phyloP scores from a whole-genome alignment of 169 alveolate species.

The Eimeria acervulina region DNA sequence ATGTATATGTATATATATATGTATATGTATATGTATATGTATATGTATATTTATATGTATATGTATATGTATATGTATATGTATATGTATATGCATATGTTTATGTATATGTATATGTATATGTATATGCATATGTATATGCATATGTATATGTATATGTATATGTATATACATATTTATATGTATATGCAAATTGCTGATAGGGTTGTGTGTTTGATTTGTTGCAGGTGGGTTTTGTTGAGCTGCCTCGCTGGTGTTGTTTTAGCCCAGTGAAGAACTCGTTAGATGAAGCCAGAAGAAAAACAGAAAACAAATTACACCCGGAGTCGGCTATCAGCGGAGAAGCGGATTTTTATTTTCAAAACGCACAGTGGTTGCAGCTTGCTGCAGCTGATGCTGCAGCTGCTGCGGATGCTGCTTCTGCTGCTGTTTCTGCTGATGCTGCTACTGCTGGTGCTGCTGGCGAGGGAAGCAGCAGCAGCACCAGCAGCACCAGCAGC shows the following conservation, averaged over 20 bases:
- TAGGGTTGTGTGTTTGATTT: too few relatives aligned
- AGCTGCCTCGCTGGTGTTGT: conserved; percentile 85
- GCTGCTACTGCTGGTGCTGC: neutral
- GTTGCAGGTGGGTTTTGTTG: conserved; percentile 84
- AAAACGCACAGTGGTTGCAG: conserved; percentile 50
- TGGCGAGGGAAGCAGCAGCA: neutral
- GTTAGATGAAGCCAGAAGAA: conserved; percentile 81
- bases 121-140: neutral
- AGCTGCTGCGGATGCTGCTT: neutral
- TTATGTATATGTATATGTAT: neutral
- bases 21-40: too few relatives aligned
- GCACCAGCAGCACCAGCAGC: conserved; percentile 38
- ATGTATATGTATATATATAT: too few relatives aligned
- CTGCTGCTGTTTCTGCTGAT: neutral
- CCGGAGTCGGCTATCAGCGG: conserved; percentile 82
- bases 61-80: neutral
- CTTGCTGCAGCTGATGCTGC: conserved; percentile 47
- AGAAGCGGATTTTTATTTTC: conserved; percentile 72
- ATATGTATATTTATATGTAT: too few relatives aligned
- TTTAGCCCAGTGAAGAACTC: conserved; percentile 85
- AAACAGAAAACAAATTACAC: conserved; percentile 44
- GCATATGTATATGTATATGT: too few relatives aligned
- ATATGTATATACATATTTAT: neutral
- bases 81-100: neutral
- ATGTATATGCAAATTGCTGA: too few relatives aligned